Conservation (phyloP, 768 basidiomycete genomes). For the Trametes gibbosa region DNA sequence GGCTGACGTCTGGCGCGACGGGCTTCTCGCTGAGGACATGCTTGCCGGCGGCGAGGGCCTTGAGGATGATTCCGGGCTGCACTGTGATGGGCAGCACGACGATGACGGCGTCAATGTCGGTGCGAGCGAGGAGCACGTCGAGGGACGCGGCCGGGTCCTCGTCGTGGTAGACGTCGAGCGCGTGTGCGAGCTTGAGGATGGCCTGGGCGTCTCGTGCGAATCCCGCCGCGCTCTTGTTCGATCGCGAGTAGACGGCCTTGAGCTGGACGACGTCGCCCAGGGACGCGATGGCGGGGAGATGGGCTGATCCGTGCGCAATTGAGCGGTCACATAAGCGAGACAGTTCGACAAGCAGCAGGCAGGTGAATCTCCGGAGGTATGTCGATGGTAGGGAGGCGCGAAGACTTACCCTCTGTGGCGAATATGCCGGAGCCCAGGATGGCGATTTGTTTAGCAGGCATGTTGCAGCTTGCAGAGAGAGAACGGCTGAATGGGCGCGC, state of each 20-base stretch:
- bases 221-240: slow-evolving; percentile 54
- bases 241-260: slow-evolving; percentile 80
- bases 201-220: slow-evolving; percentile 47
- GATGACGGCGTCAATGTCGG: slow-evolving; percentile 72
- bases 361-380: slow-evolving; percentile 24
- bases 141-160: slow-evolving; percentile 41
- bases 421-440: slow-evolving; percentile 83
- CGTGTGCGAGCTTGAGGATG: slow-evolving; percentile 37
- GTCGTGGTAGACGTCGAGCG: slow-evolving; percentile 58
- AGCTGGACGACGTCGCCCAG: slow-evolving; percentile 49
- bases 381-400: not conserved
- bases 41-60: slow-evolving; percentile 71
- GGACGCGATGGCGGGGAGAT: slow-evolving; percentile 70
- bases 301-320: slow-evolving; percentile 43
- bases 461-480: slow-evolving; percentile 24
- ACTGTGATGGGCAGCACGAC: slow-evolving; percentile 73
- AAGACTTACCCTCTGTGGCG: slow-evolving; percentile 61
- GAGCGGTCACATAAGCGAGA: not conserved
- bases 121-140: slow-evolving; percentile 61
- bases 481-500: not conserved
- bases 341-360: no score
- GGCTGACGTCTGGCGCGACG: slow-evolving; percentile 65
- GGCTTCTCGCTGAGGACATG: slow-evolving; percentile 91
- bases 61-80: slow-evolving; percentile 67
- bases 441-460: slow-evolving; percentile 56